Base-by-base conservation (phyloP, 257 asterid genomes). In the Paraleonurus japonicus region DNA sequence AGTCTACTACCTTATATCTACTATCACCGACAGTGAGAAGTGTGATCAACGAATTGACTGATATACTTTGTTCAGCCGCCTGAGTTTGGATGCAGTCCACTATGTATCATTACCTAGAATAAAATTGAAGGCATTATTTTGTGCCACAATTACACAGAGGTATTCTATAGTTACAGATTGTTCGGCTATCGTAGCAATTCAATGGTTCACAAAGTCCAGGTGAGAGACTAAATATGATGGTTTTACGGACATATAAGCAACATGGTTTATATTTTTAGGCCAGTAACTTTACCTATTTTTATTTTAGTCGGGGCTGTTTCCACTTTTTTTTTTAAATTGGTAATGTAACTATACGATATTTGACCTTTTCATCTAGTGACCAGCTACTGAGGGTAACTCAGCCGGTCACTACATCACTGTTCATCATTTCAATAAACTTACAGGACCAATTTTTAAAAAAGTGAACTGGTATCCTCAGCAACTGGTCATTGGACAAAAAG, bases 171-270 rank as follows among this genome's bases (percentile, higher is more conserved):
- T 43, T 15, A 43, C 32, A 13, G 9, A 32, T 23, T 55, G 16
- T 67, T 73, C 43, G 55, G 70, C 57, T 72, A 73, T 70, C 65
- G 32, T 1, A 68, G n/a, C 67, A 59, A 47, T 24, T 67, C 53
- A 71, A 59, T 9, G 20, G 59, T 35, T 54, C 15, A 62, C 57
- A 0, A 28, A 23, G 12, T 33, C 5, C 53, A 41, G 22, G 41
- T 43, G 57, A 51, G 54, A 53, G 24, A 12, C 15, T 19, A 35
- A 6, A 23, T 53, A 2, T 50, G 8, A 32, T 57, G 26, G 24
- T 17, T 13, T 30, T 48, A 53, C 19, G 50, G 17, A 48, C 4
- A 66, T 28, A 60, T 32, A 69, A 39, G 71, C 1, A 3, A 13
- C 12, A 41, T 12, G 43, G 43, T 35, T 35, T 35, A 7, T 35